phyloP scores from a whole-genome alignment of 306 rosid species.

The Psophocarpus tetragonolobus region DNA sequence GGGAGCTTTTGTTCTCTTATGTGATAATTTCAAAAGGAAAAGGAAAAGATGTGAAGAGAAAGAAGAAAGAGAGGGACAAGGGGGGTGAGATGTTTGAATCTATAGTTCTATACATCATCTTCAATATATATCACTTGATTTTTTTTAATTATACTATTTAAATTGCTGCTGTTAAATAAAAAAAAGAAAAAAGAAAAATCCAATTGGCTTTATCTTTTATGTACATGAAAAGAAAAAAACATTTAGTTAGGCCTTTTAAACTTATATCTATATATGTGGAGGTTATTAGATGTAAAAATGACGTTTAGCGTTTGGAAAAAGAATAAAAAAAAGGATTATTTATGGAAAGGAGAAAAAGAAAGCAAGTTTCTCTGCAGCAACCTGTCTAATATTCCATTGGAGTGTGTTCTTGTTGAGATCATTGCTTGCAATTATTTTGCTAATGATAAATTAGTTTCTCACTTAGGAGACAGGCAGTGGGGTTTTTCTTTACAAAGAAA shows the following conservation, averaged over 20 bases:
- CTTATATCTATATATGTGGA: neutral
- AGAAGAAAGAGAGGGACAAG: conserved; percentile 13
- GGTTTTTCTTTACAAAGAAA: conserved; percentile 46
- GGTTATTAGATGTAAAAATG: conserved; percentile 24
- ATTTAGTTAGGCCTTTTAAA: neutral
- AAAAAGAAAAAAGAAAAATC: neutral
- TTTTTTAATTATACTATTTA: conserved; percentile 13
- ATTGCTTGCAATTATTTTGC: conserved; percentile 33
- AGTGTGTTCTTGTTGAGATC: conserved; percentile 30
- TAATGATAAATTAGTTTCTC: conserved; percentile 41
- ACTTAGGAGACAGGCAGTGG: conserved; percentile 49
- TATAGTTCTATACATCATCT: conserved; percentile 36
- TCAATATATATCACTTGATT: conserved; percentile 38
- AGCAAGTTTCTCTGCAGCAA: conserved; percentile 20
- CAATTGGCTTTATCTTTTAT: conserved; percentile 6
- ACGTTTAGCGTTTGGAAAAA: conserved; percentile 11
- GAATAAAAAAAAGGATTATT: conserved; percentile 4
- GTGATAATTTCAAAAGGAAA: conserved; percentile 31
- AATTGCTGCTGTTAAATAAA: neutral
- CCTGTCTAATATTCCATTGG: conserved; percentile 34
- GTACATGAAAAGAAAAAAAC: conserved; percentile 1
- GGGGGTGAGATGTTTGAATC: conserved; percentile 32
- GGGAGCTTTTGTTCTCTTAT: conserved; percentile 28
- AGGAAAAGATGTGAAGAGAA: conserved; percentile 20
- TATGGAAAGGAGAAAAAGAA: conserved; percentile 6